Evolutionary conservation across 208 protist species (phyloP).

Genomic region (Naegleria lovaniensis): DNA sequence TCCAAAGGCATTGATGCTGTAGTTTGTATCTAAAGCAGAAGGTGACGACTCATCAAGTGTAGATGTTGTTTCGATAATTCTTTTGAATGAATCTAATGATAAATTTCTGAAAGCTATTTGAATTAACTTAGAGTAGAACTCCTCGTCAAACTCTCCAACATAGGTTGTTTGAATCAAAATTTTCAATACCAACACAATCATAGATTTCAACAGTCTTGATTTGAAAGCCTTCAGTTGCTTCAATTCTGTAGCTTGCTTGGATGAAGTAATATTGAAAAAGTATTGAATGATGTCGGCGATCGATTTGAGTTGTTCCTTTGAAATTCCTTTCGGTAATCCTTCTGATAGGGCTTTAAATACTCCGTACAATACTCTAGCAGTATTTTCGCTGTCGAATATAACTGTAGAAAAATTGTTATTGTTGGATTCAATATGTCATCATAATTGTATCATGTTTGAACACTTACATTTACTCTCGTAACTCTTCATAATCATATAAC

Average conservation of each 20-base stretch:
- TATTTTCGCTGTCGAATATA: background rate
- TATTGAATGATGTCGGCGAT: background rate
- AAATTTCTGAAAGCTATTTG: background rate
- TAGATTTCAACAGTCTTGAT: background rate
- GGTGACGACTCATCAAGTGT: background rate
- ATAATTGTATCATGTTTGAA: background rate
- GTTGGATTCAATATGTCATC: background rate
- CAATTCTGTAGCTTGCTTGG: background rate
- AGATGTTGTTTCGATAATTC: background rate
- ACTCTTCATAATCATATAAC: background rate
- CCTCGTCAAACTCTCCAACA: background rate
- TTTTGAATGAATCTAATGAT: background rate
- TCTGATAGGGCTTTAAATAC: slow-evolving; percentile 1
- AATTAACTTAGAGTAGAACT: background rate
- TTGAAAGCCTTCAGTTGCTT: background rate
- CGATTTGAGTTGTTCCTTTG: background rate
- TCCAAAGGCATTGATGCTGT: background rate
- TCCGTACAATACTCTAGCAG: background rate
- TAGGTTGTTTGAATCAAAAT: background rate
- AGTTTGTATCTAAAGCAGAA: background rate
- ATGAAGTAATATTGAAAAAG: background rate
- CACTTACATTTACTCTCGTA: background rate
- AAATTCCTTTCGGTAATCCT: background rate
- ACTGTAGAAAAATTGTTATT: background rate
- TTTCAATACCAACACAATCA: background rate